Evolutionary conservation across 441 rosid species (phyloP).

Genomic region (Gossypium schwendimanii): DNA sequence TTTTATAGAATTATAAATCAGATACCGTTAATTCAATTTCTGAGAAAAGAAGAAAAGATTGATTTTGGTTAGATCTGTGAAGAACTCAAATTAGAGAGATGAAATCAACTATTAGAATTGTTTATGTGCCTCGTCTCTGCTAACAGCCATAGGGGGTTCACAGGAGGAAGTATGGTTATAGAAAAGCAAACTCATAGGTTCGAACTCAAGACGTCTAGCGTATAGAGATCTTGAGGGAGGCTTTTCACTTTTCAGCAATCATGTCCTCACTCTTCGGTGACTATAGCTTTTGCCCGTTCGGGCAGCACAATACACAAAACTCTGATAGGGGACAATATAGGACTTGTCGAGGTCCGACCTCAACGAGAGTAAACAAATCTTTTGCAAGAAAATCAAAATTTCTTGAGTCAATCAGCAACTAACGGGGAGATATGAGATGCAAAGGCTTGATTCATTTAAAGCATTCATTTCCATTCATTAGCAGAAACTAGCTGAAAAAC

Average conservation of each 20-base stretch:
- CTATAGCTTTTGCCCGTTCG: too few relatives aligned
- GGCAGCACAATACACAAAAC: too few relatives aligned
- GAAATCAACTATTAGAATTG: neutral
- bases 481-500: constrained; percentile 5
- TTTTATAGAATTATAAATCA: neutral
- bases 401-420: neutral
- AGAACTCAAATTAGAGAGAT: neutral
- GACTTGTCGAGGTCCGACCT: too few relatives aligned
- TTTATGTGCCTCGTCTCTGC: too few relatives aligned
- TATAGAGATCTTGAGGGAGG: too few relatives aligned
- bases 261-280: too few relatives aligned
- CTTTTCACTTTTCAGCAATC: too few relatives aligned
- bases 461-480: neutral
- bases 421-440: neutral
- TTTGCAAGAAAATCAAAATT: neutral
- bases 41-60: neutral
- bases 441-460: constrained; percentile 1
- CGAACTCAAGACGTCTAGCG: too few relatives aligned
- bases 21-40: neutral
- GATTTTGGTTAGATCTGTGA: neutral
- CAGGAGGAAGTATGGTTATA: too few relatives aligned
- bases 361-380: neutral
- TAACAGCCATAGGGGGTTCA: too few relatives aligned
- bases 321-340: too few relatives aligned
- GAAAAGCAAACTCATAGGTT: too few relatives aligned